Evolutionary conservation across 345 rosid genomes (phyloP).

Genomic region (Rubroshorea leprosula): DNA sequence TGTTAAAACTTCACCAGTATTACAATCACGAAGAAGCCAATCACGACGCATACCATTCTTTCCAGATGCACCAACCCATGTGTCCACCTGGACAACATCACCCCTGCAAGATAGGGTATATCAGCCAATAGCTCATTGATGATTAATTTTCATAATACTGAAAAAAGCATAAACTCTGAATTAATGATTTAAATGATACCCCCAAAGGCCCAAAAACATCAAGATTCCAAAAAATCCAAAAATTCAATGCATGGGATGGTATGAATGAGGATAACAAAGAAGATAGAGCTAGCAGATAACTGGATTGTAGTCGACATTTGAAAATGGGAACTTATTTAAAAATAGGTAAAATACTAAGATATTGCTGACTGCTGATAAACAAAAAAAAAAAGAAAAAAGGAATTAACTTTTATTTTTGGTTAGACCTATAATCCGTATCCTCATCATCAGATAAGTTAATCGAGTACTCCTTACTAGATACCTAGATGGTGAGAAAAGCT

Average conservation of each 20-base stretch:
- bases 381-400: too few species aligned
- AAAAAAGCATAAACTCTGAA: background rate
- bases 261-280: background rate
- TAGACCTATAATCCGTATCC: background rate
- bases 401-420: background rate
- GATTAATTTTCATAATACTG: background rate
- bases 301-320: background rate
- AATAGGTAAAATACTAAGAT: too few species aligned
- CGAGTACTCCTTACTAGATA: background rate
- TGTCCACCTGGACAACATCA: slow-evolving; percentile 83
- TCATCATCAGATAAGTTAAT: background rate
- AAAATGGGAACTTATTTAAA: background rate
- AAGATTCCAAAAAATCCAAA: background rate
- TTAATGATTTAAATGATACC: background rate
- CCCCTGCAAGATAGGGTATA: slow-evolving; percentile 49
- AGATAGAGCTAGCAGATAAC: background rate
- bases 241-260: background rate
- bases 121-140: background rate
- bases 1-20: slow-evolving; percentile 71
- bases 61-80: slow-evolving; percentile 88
- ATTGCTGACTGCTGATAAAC: too few species aligned
- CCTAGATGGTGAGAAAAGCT: background rate
- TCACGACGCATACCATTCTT: slow-evolving; percentile 98
- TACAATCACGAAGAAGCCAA: slow-evolving; percentile 75
- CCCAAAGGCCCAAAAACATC: background rate